Evolutionary conservation across 2,329 filamentous ascomycete species (phyloP).

Genomic region (Whalleya microplaca): DNA sequence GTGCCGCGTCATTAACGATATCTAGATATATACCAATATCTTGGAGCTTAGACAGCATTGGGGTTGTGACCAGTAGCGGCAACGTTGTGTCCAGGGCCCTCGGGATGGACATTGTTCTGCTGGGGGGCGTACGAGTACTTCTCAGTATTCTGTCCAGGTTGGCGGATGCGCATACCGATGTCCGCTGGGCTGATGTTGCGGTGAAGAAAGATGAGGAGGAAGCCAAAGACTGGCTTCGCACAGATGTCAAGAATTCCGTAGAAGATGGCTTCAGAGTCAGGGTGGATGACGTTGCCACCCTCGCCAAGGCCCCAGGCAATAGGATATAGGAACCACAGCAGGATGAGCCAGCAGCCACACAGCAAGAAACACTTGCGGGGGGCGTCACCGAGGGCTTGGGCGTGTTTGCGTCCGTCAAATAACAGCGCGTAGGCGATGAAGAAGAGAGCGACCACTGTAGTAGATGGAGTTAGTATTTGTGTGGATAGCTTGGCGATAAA

Average conservation of each 20-base stretch:
- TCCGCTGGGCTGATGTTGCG: slow-evolving; percentile 61
- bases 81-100: slow-evolving; percentile 24
- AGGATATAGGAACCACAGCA: slow-evolving; percentile 68
- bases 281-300: slow-evolving; percentile 67
- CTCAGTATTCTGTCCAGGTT: slow-evolving; percentile 29
- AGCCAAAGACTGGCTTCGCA: slow-evolving; percentile 66
- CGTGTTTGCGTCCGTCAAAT: slow-evolving; percentile 58
- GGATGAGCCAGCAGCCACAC: slow-evolving; percentile 61
- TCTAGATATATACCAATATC: not conserved
- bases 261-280: slow-evolving; percentile 69
- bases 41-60: no score
- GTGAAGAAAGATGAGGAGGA: slow-evolving; percentile 64
- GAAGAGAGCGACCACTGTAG: slow-evolving; percentile 49
- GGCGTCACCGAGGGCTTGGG: slow-evolving; percentile 55
- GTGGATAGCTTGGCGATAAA: no score
- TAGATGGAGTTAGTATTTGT: no score
- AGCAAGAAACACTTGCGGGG: slow-evolving; percentile 57
- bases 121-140: slow-evolving; percentile 22
- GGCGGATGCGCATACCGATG: slow-evolving; percentile 53
- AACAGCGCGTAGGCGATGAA: slow-evolving; percentile 64
- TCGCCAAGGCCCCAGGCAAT: slow-evolving; percentile 66
- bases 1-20: no score
- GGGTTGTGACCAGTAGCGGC: not conserved
- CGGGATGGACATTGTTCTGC: slow-evolving; percentile 17
- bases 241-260: slow-evolving; percentile 70